A percentile compares a stretch with the other conserved stretches of the same genome.
Evolutionary conservation across 129 eudicot species (phyloP).

Genomic region (Lactuca saligna): DNA sequence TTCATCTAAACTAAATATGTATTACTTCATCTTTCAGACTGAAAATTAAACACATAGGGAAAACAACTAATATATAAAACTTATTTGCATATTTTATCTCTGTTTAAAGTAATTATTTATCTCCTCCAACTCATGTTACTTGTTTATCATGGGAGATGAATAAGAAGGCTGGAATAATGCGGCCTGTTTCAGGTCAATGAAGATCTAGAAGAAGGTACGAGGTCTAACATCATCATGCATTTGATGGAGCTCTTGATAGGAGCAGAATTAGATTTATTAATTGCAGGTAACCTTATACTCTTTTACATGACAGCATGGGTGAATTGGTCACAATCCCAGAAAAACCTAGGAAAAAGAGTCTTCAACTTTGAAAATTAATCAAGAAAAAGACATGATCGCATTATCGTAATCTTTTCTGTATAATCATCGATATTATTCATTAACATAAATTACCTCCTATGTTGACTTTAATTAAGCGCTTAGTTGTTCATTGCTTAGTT

Average conservation of each 20-base stretch:
- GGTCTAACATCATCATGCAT: background rate
- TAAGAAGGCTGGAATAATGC: background rate
- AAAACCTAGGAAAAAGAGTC: background rate
- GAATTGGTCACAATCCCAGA: background rate
- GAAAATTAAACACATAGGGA: too few species aligned
- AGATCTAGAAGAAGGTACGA: background rate
- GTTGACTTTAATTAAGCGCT: constrained; percentile 32
- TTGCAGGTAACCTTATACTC: background rate
- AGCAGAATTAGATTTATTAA: too few species aligned
- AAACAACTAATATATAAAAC: too few species aligned
- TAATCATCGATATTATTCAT: background rate
- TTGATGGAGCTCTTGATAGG: too few species aligned
- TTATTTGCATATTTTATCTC: too few species aligned
- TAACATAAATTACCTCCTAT: background rate
- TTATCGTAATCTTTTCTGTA: too few species aligned
- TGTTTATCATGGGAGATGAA: background rate
- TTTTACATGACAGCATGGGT: background rate
- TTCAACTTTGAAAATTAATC: background rate
- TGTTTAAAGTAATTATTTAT: too few species aligned
- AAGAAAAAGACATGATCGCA: constrained; percentile 7
- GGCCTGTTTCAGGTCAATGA: background rate
- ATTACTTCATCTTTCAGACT: background rate
- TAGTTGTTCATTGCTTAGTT: constrained; percentile 11
- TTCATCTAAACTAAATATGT: constrained; percentile 6
- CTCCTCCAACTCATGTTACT: too few species aligned